Evolutionary conservation across 148 eudicot genomes (phyloP).

Genomic region (Chenopodium formosanum): DNA sequence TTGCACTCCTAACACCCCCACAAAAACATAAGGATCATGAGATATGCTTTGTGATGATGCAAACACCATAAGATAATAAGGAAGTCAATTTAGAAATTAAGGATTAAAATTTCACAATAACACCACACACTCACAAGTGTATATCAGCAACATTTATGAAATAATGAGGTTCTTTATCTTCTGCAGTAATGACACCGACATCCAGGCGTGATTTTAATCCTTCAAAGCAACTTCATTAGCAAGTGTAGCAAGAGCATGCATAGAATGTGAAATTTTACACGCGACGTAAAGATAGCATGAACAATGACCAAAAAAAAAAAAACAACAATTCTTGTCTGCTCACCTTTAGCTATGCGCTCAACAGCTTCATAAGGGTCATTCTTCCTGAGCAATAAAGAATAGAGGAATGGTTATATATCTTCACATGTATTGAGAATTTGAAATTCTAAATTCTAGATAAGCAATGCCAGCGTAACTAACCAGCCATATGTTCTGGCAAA

Average conservation of each 20-base stretch:
- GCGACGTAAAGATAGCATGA: neutral
- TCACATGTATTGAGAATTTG: constrained; percentile 5
- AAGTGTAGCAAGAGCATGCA: constrained; percentile 21
- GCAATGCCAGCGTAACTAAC: constrained; percentile 41
- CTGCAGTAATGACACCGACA: constrained; percentile 66
- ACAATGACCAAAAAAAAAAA: neutral
- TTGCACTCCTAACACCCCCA: constrained; percentile 76
- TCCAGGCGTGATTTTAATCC: constrained; percentile 74
- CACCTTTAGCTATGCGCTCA: constrained; percentile 93
- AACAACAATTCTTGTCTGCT: constrained; percentile 16
- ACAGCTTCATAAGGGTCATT: constrained; percentile 79
- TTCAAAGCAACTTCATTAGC: constrained; percentile 39
- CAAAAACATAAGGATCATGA: constrained; percentile 14
- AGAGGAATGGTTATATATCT: constrained; percentile 10
- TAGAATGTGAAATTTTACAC: constrained; percentile 6
- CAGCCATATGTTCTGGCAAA: constrained; percentile 92
- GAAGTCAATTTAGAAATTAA: neutral
- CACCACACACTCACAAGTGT: constrained; percentile 70
- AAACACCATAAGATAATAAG: neutral
- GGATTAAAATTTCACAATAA: neutral
- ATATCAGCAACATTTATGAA: constrained; percentile 93
- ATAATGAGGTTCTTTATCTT: constrained; percentile 64
- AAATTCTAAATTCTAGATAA: neutral
- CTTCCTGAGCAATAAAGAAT: constrained; percentile 56
- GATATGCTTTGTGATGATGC: constrained; percentile 1